Percentiles rank a stretch among this genome's conserved stretches.
phyloP scores from a whole-genome alignment of 106 monocot genomes.

The Allium sativum region DNA sequence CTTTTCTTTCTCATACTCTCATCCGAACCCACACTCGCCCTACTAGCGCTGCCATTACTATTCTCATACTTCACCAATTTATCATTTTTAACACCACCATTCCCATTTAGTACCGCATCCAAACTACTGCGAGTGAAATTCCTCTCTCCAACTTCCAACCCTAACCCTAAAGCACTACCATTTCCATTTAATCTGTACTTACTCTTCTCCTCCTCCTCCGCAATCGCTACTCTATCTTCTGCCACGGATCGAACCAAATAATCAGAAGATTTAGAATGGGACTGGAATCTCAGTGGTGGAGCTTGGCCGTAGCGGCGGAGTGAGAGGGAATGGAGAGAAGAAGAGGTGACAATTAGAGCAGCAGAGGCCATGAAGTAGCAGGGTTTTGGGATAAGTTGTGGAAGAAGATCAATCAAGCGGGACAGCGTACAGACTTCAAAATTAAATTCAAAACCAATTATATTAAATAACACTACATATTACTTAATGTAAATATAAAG shows the following conservation, averaged over 20 bases:
- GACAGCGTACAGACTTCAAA: no score
- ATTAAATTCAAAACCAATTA: no score
- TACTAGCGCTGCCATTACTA: constrained; percentile 14
- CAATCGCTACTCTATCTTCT: constrained; percentile 13
- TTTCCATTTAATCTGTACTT: constrained; percentile 36
- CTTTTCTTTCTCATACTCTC: constrained; percentile 55
- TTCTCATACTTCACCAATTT: constrained; percentile 23
- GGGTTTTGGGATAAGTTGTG: no score
- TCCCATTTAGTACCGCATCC: constrained; percentile 25
- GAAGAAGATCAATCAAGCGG: no score
- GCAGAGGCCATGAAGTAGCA: background rate
- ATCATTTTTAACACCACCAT: constrained; percentile 24
- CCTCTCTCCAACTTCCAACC: constrained; percentile 4
- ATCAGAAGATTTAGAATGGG: background rate
- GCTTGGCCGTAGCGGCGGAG: background rate
- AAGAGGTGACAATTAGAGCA: background rate
- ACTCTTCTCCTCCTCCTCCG: constrained; percentile 15
- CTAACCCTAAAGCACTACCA: constrained; percentile 10
- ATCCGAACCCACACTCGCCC: constrained; percentile 7
- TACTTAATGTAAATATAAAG: no score
- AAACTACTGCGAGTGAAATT: constrained; percentile 10
- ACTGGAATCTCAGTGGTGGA: background rate
- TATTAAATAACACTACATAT: no score
- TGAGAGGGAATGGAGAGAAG: background rate
- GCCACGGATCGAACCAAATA: constrained; percentile 3